Base-by-base conservation (phyloP, 345 rosid species). In the Noccaea bulbosa region DNA sequence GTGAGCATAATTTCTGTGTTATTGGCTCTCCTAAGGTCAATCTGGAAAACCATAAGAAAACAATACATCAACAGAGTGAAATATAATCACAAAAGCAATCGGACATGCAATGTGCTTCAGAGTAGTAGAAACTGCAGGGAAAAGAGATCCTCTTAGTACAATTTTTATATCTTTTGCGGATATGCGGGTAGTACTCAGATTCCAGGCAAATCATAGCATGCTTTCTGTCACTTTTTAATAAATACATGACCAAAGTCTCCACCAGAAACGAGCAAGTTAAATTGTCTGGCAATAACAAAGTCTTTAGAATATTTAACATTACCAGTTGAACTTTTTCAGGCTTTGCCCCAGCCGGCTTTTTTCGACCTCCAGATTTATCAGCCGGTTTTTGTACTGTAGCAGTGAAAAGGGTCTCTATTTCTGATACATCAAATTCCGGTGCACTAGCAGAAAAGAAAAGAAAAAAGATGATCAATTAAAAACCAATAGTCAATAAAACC, bases 1-100 rank as follows among this genome's bases (percentile, higher is more conserved):
- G 99, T 95, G 72, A 95, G 99, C 99, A 95, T 94, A 73, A 94
- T 94, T 84, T 95, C 98, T 50, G 98, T 95, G 86, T 95, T 95
- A 78, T 95, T 84, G 73, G 99, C 98, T 83, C 99, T 90, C 78
- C 99, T 83, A 74, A 95, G 79, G 59, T 95, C 99, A 77, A 95
- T 62, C 99, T 95, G 79, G 74, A 86, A 72, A 55, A 48, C n/a
- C 65, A 71, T 35, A 51, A 44, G 17, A 59, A 52, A 24, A 11
- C 15, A 5, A 24, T 33, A 30, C 17, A 8, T 66, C 62, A 66
- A 17, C 47, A 40, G 33, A 49, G 54, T 57, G 14, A 53, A 57
- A 48, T 65, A 73, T 16, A 11, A 50, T 50, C 59, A 12, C 44
- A 49, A 39, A 38, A 60, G 43, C 17, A 70, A 16, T 11, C 20